Conservation (phyloP, 192 early-diverging fungal species). For the Backusella tuberculispora region DNA sequence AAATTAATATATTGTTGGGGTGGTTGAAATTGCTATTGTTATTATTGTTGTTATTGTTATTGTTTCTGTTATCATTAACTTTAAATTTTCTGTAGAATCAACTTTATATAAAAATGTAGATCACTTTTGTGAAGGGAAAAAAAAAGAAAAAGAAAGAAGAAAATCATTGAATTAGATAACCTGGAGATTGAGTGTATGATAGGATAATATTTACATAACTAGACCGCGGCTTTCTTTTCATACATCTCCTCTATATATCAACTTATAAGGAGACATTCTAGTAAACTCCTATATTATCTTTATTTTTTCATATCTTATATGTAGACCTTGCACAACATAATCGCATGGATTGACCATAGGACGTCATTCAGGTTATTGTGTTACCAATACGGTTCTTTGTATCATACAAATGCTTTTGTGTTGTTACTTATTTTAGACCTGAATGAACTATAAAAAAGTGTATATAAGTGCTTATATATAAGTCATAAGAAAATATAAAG, state of each 20-base stretch:
- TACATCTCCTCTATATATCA: background rate
- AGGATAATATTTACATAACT: background rate
- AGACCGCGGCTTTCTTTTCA: background rate
- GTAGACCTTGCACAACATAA: background rate
- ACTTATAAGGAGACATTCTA: background rate
- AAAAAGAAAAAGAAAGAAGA: no score
- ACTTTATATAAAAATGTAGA: no score
- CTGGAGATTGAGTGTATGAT: no score
- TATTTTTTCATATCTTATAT: background rate
- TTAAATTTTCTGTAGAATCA: no score
- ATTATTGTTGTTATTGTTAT: no score
- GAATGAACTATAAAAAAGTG: constrained; percentile 7
- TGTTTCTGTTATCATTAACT: no score
- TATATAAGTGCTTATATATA: no score
- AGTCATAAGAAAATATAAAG: no score
- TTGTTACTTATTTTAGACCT: background rate
- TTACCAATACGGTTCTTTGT: background rate
- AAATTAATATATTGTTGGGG: background rate
- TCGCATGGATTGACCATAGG: background rate
- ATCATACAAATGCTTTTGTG: background rate
- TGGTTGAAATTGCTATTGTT: background rate
- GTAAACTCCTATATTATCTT: background rate
- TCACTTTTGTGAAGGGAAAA: no score
- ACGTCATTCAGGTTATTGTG: background rate
- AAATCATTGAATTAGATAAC: no score